Evolutionary conservation across 148 eudicot genomes (phyloP).

Genomic region (Polygonum aviculare): DNA sequence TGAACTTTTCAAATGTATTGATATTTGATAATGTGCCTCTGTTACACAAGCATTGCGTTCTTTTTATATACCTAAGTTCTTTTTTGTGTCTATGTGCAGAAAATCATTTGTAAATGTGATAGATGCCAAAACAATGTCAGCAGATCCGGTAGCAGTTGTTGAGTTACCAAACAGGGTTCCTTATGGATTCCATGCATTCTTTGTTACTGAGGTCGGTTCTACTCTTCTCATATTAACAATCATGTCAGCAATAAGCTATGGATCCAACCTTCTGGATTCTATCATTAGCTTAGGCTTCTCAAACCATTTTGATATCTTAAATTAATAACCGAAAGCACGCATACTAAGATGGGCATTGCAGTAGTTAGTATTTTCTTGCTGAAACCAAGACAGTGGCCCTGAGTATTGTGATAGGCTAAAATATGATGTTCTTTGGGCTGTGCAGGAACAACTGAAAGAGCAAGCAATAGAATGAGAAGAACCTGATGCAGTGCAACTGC

Average conservation of each 20-base stretch:
- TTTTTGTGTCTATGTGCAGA: slow-evolving; percentile 30
- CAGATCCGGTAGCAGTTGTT: slow-evolving; percentile 87
- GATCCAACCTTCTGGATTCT: neutral
- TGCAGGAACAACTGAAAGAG: slow-evolving; percentile 79
- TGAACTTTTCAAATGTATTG: neutral
- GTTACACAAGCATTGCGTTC: neutral
- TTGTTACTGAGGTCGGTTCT: slow-evolving; percentile 73
- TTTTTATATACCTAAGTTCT: neutral
- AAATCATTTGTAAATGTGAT: slow-evolving; percentile 77
- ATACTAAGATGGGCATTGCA: neutral
- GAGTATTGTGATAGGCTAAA: neutral
- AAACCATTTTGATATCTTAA: neutral
- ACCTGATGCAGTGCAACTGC: neutral
- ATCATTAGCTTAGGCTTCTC: neutral
- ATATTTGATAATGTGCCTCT: neutral
- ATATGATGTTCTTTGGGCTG: neutral
- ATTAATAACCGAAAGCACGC: neutral
- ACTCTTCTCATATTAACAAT: neutral
- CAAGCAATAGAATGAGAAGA: slow-evolving; percentile 36
- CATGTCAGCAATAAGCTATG: neutral
- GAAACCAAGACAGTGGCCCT: neutral
- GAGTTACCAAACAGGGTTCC: slow-evolving; percentile 87
- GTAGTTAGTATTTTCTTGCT: neutral
- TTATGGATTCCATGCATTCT: slow-evolving; percentile 94
- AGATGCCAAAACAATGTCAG: slow-evolving; percentile 90